Conservation (phyloP, 176 grass and related monocot species). For the Cocos nucifera region DNA sequence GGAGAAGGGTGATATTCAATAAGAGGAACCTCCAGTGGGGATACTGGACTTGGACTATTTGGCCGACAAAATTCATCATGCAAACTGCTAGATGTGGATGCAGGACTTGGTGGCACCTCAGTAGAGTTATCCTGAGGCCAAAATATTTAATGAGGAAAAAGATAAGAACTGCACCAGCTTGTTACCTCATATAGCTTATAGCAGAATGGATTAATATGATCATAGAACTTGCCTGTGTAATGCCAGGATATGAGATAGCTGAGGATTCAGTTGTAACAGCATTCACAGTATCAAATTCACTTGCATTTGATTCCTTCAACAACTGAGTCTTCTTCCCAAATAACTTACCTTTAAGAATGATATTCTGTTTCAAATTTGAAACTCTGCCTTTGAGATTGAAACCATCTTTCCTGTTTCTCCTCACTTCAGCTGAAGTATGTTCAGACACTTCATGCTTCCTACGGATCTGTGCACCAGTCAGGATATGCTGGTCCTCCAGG, state of each 20-base stretch:
- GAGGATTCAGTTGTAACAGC: constrained; percentile 17
- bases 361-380: constrained; percentile 33
- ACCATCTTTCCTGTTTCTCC: constrained; percentile 24
- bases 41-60: constrained; percentile 52
- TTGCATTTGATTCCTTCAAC: constrained; percentile 20
- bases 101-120: constrained; percentile 40
- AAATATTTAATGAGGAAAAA: neutral
- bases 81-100: constrained; percentile 33
- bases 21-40: constrained; percentile 41
- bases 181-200: neutral
- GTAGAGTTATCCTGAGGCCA: constrained; percentile 36
- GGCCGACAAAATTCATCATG: constrained; percentile 29
- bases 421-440: constrained; percentile 10
- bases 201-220: neutral
- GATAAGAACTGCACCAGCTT: no score
- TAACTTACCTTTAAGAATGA: constrained; percentile 33
- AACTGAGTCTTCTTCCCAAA: constrained; percentile 28
- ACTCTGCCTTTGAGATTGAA: constrained; percentile 44
- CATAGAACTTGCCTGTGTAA: constrained; percentile 33
- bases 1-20: constrained; percentile 19
- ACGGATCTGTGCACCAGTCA: constrained; percentile 14
- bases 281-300: constrained; percentile 23
- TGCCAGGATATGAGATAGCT: constrained; percentile 5
- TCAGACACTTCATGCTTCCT: constrained; percentile 18
- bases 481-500: constrained; percentile 25